Base-by-base conservation (phyloP, 176 grass and related monocot genomes). In the Triticum aestivum region DNA sequence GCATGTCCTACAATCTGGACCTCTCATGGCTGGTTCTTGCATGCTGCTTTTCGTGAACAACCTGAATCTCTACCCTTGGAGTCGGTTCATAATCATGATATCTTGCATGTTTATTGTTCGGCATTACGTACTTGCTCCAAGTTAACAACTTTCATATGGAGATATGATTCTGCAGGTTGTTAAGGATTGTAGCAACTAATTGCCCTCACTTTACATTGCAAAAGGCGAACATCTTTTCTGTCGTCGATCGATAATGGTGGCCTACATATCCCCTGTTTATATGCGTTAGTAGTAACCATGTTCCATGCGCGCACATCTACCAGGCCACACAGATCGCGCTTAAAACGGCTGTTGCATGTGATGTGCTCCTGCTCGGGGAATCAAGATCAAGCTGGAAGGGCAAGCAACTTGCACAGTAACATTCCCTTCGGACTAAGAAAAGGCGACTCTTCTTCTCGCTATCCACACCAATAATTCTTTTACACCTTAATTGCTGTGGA, bases 381-480 rank as follows among this genome's bases (percentile, higher is more conserved):
- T 61, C 81, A 61, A 74, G 79, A 30, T 67, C 80, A 13, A 75
- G 68, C 77, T 61, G 61, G 75, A 67, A 84, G 51, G 29, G 17
- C 79, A 30, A 69, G 89, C 89, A 75, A 91, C 81, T 61, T 87
- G 85, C 51, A 80, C 51, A 87, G 62, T 76, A 87, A 84, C 89
- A 84, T 91, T 91, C 81, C 79, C 89, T 69, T 51, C 61, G 2
- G 80, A 37, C 77, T 18, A 91, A 81, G 76, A 67, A 80, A 84
- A 87, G 85, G 81, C 38, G 11, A 58, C 47, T 34, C 47, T 63
- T 52, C 47, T 63, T 52, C 69, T 54, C 38, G 68, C 68, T 84
- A 91, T 75, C 75, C 75, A n/a, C 47, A 70, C 35, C 15, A 61
- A 80, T 17, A 42, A 79, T 75, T 26, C 26, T 26, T 26, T 34